These are phyloP conservation scores for Picochlorum sp. DNA, from an alignment of 139 green algal species.

Conservation along the genomic window DNA sequence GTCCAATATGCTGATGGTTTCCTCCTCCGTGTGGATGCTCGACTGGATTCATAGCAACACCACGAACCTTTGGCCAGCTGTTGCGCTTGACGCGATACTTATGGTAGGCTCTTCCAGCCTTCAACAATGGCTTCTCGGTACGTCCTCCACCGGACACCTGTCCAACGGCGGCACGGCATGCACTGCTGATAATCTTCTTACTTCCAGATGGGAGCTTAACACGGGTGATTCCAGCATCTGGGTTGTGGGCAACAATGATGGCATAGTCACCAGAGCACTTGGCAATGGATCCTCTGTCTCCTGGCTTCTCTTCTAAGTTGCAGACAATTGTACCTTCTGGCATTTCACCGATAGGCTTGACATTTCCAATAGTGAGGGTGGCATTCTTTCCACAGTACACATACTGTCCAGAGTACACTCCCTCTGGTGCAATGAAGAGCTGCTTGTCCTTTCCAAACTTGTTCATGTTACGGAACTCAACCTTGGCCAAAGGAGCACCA, in stretches of 20 bases:
- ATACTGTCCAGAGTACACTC: slow-evolving; percentile 96
- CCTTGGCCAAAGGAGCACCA: slow-evolving; percentile 90
- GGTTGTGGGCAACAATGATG: slow-evolving; percentile 97
- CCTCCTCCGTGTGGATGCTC: slow-evolving; percentile 99
- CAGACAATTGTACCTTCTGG: slow-evolving; percentile 97
- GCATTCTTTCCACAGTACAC: slow-evolving; percentile 97
- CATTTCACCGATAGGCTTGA: slow-evolving; percentile 93
- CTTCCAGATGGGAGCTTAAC: slow-evolving; percentile 97
- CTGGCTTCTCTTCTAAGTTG: slow-evolving; percentile 90
- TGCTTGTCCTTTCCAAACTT: slow-evolving; percentile 92
- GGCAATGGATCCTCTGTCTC: slow-evolving; percentile 87
- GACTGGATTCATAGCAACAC: slow-evolving; percentile 99
- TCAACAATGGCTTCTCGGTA: slow-evolving; percentile 99
- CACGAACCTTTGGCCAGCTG: slow-evolving; percentile 83
- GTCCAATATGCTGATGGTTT: slow-evolving; percentile 99
- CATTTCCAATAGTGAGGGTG: slow-evolving; percentile 89
- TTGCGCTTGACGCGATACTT: slow-evolving; percentile 98
- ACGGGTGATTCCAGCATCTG: slow-evolving; percentile 88
- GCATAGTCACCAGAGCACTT: slow-evolving; percentile 93
- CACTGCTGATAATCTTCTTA: slow-evolving; percentile 94
- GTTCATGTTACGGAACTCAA: slow-evolving; percentile 88
- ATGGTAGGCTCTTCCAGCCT: slow-evolving; percentile 91
- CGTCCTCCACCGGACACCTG: slow-evolving; percentile 95
- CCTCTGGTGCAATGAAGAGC: slow-evolving; percentile 93
- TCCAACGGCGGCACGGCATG: slow-evolving; percentile 89